Base-by-base conservation (phyloP, 331 rosid species). In the Telfairia occidentalis region DNA sequence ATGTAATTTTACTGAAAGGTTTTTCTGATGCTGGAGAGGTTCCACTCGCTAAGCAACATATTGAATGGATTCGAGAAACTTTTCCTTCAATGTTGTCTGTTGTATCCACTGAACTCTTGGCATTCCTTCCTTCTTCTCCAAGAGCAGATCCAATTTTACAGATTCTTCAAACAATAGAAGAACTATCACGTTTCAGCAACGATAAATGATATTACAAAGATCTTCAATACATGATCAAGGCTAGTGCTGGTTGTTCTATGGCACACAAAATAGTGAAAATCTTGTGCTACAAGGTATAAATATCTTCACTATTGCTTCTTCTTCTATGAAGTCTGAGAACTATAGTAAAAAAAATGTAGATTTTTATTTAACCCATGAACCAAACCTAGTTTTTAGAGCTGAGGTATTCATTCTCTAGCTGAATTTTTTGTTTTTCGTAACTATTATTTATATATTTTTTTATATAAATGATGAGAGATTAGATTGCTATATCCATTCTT, bases 1-100 rank as follows among this genome's bases (percentile, higher is more conserved):
- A 94, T 76, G 81, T 88, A 32, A 80, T 74, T 74, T 80, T 91
- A 81, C 79, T 94, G 80, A 89, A 88, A 85, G 84, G 73, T 81
- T 77, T 87, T 79, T 89, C 85, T 5, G 87, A 94, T 77, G 85
- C 91, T 40, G 64, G 79, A 49, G 87, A 90, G 87, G 59, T 81
- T 84, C 49, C 78, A 42, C 48, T 82, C 58, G 92, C 96, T 69
- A 67, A 84, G 61, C 85, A 81, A 69, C 93, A 92, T 84, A 49
- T 90, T 28, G 85, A 85, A 60, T 81, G 86, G 89, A 81, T 91
- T 79, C 71, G 38, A 75, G 77, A 84, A 81, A 81, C 79, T 37
- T 82, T 86, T 7, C 90, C 94, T 65, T 78, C 75, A 9, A 76
- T 80, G 79, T 78, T 89, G 84, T 83, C 79, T 49, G 86, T 76